phyloP scores from a whole-genome alignment of 1,284 basidiomycete genomes.

The Tausonia pullulans region DNA sequence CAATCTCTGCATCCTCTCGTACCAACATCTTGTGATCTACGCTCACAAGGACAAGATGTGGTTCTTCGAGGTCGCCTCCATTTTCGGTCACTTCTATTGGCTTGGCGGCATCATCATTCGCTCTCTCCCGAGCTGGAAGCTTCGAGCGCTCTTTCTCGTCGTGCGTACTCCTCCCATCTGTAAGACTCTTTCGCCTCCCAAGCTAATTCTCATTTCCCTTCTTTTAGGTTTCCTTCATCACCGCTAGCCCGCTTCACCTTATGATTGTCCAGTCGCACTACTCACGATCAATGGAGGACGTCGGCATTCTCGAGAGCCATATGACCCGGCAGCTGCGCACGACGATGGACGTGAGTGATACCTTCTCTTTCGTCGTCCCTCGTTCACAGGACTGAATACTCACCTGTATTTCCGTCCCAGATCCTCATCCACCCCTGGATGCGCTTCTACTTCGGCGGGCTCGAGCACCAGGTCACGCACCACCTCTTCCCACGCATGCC shows the following conservation, averaged over 20 bases:
- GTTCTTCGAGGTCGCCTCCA: background rate
- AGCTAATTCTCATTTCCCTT: background rate
- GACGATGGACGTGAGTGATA: constrained; percentile 7
- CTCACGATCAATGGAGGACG: constrained; percentile 6
- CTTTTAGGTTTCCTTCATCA: background rate
- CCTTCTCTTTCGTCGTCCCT: background rate
- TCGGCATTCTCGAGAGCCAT: constrained; percentile 7
- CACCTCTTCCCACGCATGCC: constrained; percentile 14
- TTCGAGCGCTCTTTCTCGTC: constrained; percentile 7
- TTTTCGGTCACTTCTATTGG: constrained; percentile 1
- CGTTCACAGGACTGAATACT: background rate
- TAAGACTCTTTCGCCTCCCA: background rate
- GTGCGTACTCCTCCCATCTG: background rate
- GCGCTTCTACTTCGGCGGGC: constrained; percentile 8
- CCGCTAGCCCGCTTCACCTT: constrained; percentile 8
- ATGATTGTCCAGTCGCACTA: constrained; percentile 15
- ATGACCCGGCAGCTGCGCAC: constrained; percentile 9
- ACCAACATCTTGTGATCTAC: constrained; percentile 12
- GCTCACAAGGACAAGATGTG: constrained; percentile 7
- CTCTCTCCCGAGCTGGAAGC: constrained; percentile 1
- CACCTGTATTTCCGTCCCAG: background rate
- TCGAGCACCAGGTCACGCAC: constrained; percentile 8
- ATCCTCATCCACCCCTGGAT: constrained; percentile 9
- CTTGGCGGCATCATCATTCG: constrained; percentile 2
- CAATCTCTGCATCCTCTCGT: constrained; percentile 13